Percentiles rank a stretch among this genome's conserved stretches.
Conservation (phyloP, 129 eudicot genomes). For the Kitagawia praeruptora region DNA sequence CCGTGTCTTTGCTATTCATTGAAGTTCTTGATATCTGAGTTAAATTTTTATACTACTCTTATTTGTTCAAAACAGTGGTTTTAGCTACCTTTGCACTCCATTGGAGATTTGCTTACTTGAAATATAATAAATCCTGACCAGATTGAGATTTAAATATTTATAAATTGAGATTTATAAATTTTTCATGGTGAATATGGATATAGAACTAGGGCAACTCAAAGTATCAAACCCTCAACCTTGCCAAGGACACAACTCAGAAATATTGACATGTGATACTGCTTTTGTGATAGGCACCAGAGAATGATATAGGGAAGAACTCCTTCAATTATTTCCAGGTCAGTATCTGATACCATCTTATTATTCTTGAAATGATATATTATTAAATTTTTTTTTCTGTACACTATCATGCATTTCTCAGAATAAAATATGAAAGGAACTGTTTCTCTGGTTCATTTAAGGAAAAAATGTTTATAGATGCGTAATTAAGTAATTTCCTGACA, state of each 20-base stretch:
- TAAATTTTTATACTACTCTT: background rate
- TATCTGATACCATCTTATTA: background rate
- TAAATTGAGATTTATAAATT: background rate
- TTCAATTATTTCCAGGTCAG: slow-evolving; percentile 85
- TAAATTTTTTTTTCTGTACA: background rate
- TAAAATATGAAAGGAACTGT: background rate
- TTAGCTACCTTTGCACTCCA: background rate
- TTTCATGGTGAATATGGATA: background rate
- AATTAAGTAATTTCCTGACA: background rate
- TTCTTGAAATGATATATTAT: background rate
- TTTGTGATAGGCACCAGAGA: slow-evolving; percentile 66
- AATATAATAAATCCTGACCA: background rate
- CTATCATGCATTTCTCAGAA: background rate
- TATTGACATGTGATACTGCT: slow-evolving; percentile 1
- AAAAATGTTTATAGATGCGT: background rate
- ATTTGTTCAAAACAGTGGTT: background rate
- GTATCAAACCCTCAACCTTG: background rate
- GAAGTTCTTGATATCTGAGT: background rate
- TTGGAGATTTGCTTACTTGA: background rate
- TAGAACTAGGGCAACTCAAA: background rate
- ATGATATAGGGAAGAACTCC: slow-evolving; percentile 91
- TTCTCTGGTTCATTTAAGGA: background rate
- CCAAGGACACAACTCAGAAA: background rate
- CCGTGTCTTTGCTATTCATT: background rate
- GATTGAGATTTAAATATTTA: background rate